These are phyloP conservation scores for Elsinoe fawcettii DNA, from an alignment of 2,329 filamentous ascomycete genomes.

Conservation along the genomic window DNA sequence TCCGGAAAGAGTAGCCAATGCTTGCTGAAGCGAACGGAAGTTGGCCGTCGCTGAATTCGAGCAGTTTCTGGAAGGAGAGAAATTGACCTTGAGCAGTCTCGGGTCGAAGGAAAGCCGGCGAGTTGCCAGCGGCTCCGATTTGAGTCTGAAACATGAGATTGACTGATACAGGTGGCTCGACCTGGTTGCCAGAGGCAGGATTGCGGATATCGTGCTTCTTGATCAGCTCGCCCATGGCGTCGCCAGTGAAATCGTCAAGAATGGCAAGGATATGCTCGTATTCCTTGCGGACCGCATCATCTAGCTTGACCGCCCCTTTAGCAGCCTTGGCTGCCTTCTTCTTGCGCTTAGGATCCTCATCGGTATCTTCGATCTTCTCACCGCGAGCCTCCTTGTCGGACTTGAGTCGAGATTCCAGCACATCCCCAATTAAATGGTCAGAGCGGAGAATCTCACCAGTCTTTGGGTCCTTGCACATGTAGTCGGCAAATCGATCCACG, in stretches of 20 bases:
- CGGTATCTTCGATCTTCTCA: constrained; percentile 64
- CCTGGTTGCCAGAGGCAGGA: constrained; percentile 67
- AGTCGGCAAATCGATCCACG: constrained; percentile 96
- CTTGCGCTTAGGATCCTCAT: constrained; percentile 78
- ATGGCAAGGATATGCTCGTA: constrained; percentile 86
- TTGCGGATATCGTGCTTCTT: constrained; percentile 86
- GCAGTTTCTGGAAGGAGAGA: constrained; percentile 89
- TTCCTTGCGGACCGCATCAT: constrained; percentile 77
- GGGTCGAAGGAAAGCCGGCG: constrained; percentile 76
- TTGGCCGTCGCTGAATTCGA: constrained; percentile 88
- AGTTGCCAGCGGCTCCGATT: constrained; percentile 85
- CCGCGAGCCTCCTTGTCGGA: constrained; percentile 90
- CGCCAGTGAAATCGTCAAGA: constrained; percentile 90
- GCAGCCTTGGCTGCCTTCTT: constrained; percentile 66
- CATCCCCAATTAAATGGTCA: constrained; percentile 92
- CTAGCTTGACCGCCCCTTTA: constrained; percentile 65
- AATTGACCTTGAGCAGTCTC: constrained; percentile 99
- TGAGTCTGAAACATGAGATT: constrained; percentile 98
- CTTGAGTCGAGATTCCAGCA: constrained; percentile 78
- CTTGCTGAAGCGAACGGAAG: constrained; percentile 98
- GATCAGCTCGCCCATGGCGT: constrained; percentile 80
- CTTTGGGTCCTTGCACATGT: constrained; percentile 89
- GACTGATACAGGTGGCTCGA: constrained; percentile 78
- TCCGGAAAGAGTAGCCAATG: constrained; percentile 96
- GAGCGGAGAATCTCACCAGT: constrained; percentile 93